phyloP scores from a whole-genome alignment of 768 basidiomycete genomes.

The Amanita rubescens region DNA sequence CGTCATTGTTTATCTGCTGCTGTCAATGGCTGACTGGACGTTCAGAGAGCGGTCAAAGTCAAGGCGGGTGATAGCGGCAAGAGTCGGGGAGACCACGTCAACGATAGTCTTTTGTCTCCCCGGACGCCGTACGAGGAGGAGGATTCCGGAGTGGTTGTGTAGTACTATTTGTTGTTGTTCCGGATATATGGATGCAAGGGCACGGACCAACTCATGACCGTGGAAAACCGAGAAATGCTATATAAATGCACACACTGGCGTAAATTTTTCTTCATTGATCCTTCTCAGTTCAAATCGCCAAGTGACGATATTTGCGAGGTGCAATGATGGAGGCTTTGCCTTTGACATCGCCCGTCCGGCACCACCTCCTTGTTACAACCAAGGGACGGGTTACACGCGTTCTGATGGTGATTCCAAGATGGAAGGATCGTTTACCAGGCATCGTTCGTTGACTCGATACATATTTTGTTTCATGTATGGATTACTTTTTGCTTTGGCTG shows the following conservation, averaged over 20 bases:
- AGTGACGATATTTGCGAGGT: conserved; percentile 7
- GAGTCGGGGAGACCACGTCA: no score
- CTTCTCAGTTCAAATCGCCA: conserved; percentile 8
- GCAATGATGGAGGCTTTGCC: background rate
- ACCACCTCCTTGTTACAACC: conserved; percentile 7
- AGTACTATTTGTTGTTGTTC: background rate
- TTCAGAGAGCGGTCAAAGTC: no score
- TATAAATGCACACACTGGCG: background rate
- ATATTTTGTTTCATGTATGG: no score
- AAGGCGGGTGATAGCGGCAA: no score
- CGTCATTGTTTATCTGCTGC: no score
- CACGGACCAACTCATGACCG: background rate
- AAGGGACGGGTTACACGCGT: conserved; percentile 2
- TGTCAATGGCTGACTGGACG: no score
- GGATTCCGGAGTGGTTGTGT: background rate
- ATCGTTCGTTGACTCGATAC: no score
- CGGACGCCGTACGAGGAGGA: no score
- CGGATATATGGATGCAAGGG: background rate
- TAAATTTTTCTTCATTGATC: conserved; percentile 2
- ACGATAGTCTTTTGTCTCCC: no score
- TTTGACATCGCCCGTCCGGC: conserved; percentile 6
- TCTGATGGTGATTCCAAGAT: background rate
- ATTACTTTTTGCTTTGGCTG: no score
- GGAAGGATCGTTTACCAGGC: background rate
- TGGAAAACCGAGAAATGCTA: background rate